Percentiles rank a stretch among this genome's conserved stretches.
phyloP scores from a whole-genome alignment of 139 green algal species.

The Deuterostichococcus epilithicus region DNA sequence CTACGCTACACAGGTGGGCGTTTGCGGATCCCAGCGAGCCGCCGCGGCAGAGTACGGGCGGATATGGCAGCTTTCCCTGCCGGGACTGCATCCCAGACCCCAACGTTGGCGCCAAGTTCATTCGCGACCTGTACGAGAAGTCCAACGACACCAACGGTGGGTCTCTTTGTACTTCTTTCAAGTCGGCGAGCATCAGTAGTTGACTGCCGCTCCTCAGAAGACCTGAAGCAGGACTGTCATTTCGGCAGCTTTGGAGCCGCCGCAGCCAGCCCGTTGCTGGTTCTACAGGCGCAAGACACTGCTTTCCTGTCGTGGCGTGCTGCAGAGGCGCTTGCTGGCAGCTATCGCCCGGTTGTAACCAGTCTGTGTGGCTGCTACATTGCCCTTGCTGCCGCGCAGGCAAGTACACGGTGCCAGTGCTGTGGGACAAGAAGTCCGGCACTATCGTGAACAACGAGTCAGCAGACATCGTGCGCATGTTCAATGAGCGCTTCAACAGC shows the following conservation, averaged over 20 bases:
- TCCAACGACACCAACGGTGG: constrained; percentile 54
- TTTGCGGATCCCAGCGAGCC: not conserved
- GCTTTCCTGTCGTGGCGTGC: not conserved
- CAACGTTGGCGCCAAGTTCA: constrained; percentile 61
- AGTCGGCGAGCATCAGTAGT: no score
- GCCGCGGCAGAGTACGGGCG: constrained; percentile 1
- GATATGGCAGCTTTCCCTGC: constrained; percentile 62
- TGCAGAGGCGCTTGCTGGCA: not conserved
- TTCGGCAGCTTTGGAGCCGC: no score
- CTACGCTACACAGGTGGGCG: not conserved
- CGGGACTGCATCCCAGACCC: constrained; percentile 71
- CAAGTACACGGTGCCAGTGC: constrained; percentile 88
- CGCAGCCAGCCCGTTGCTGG: not conserved
- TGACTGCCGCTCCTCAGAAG: no score
- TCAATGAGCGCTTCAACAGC: constrained; percentile 88
- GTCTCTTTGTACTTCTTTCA: no score
- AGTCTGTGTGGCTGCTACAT: not conserved
- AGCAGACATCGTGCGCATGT: constrained; percentile 87
- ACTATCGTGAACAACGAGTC: constrained; percentile 97
- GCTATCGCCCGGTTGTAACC: not conserved
- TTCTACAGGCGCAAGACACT: constrained; percentile 5
- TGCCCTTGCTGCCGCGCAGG: constrained; percentile 33
- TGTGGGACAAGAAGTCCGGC: constrained; percentile 88
- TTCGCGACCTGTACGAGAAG: constrained; percentile 84
- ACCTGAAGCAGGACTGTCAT: no score